These are phyloP conservation scores for Penicillium corylophilum DNA, from an alignment of 2,329 filamentous ascomycete genomes.

Conservation along the genomic window DNA sequence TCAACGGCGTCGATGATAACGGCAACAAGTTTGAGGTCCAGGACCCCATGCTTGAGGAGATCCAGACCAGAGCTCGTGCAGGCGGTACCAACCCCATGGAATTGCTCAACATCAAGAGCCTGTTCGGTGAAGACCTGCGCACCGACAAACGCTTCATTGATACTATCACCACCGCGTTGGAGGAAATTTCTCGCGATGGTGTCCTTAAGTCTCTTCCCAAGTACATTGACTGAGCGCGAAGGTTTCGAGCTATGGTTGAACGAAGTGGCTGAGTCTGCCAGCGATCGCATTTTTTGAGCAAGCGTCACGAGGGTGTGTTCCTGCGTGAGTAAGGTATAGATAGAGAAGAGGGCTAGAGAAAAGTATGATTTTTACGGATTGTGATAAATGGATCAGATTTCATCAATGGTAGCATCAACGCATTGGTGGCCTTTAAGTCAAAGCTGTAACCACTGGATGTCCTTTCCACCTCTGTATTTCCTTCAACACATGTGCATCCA, in stretches of 20 bases:
- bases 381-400: neutral
- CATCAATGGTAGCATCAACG: neutral
- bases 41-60: constrained; percentile 52
- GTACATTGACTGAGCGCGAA: constrained; percentile 42
- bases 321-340: constrained; percentile 12
- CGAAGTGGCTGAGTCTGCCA: constrained; percentile 12
- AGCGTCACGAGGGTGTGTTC: constrained; percentile 6
- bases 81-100: constrained; percentile 45
- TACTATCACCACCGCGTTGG: constrained; percentile 50
- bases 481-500: no score
- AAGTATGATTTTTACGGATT: no score
- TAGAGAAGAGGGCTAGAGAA: constrained; percentile 9
- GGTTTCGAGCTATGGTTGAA: constrained; percentile 1
- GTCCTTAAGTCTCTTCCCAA: constrained; percentile 52
- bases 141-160: constrained; percentile 49
- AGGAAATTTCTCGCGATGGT: constrained; percentile 49
- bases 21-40: constrained; percentile 44
- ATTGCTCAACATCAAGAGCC: constrained; percentile 48
- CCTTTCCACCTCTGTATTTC: no score
- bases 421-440: neutral
- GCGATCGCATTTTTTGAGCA: constrained; percentile 10
- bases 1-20: constrained; percentile 52
- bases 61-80: constrained; percentile 47
- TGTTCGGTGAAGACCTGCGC: constrained; percentile 56
- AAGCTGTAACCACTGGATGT: neutral